Conservation (phyloP, 208 protist genomes). For the Trypanosoma platydactyli region DNA sequence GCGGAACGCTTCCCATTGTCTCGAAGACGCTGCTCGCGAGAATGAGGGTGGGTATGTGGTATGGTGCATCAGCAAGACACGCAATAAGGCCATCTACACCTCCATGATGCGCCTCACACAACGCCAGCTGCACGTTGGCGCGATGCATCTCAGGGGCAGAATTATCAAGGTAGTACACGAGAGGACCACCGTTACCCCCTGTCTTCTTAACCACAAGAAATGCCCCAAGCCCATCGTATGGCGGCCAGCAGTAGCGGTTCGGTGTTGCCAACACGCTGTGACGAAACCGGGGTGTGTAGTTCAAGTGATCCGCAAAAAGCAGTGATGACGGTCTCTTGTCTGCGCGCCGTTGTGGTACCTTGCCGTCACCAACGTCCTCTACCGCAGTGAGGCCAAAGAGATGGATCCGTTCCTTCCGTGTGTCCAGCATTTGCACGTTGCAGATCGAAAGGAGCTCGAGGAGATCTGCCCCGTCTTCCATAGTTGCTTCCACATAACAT, state of each 20-base stretch:
- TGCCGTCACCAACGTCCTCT: conserved; percentile 80
- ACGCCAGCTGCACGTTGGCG: conserved; percentile 40
- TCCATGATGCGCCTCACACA: conserved; percentile 31
- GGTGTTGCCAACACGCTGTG: conserved; percentile 68
- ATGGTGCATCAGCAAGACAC: conserved; percentile 49
- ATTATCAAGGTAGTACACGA: conserved; percentile 45
- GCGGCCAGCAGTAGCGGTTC: conserved; percentile 78
- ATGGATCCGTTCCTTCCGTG: conserved; percentile 66
- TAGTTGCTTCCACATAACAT: background rate
- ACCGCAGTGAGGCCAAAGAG: conserved; percentile 72
- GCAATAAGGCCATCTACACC: conserved; percentile 56
- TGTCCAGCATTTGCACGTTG: conserved; percentile 62
- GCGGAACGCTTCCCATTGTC: conserved; percentile 51
- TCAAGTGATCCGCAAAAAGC: conserved; percentile 61
- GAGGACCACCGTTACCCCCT: conserved; percentile 9
- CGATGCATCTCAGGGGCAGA: conserved; percentile 37
- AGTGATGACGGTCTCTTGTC: conserved; percentile 50
- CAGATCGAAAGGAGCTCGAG: conserved; percentile 55
- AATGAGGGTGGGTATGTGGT: conserved; percentile 85
- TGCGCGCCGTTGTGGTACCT: conserved; percentile 42
- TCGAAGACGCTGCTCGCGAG: conserved; percentile 59
- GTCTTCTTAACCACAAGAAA: conserved; percentile 33
- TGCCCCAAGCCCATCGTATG: conserved; percentile 65
- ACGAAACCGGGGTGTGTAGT: conserved; percentile 44
- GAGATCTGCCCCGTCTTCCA: conserved; percentile 29